phyloP scores from a whole-genome alignment of 2,329 filamentous ascomycete genomes.

The Aspergillus floridensis region DNA sequence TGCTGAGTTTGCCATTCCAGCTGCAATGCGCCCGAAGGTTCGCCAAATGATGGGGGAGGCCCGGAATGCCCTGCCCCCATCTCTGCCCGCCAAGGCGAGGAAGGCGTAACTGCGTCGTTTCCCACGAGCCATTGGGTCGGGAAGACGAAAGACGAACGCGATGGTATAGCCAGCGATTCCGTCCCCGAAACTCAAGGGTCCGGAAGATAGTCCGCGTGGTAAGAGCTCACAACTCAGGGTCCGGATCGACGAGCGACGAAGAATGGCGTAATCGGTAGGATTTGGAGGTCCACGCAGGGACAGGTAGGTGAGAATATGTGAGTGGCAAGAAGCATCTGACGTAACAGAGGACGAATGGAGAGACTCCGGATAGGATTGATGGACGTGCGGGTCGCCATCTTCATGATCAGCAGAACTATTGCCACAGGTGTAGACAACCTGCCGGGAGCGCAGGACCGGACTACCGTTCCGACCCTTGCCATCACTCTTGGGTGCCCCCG shows the following conservation, averaged over 20 bases:
- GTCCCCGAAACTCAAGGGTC: conserved; percentile 59
- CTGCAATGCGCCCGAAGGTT: conserved; percentile 55
- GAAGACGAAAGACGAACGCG: conserved; percentile 58
- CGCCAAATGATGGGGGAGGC: conserved; percentile 52
- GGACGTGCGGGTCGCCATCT: conserved; percentile 37
- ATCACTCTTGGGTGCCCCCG: conserved; percentile 50
- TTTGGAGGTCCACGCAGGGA: conserved; percentile 57
- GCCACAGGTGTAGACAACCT: conserved; percentile 53
- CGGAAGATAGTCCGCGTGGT: conserved; percentile 55
- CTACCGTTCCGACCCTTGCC: conserved; percentile 51
- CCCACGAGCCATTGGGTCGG: conserved; percentile 57
- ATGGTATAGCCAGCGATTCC: conserved; percentile 57
- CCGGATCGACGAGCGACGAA: conserved; percentile 58
- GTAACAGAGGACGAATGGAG: conserved; percentile 41
- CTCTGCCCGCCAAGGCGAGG: conserved; percentile 56
- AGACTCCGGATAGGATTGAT: conserved; percentile 40
- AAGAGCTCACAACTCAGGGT: conserved; percentile 58
- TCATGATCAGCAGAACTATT: conserved; percentile 37
- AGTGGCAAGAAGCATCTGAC: conserved; percentile 51
- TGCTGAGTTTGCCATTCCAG: conserved; percentile 49
- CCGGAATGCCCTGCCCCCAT: conserved; percentile 47
- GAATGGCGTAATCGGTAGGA: conserved; percentile 52
- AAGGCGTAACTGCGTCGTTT: conserved; percentile 57
- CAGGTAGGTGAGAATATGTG: conserved; percentile 57
- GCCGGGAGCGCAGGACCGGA: conserved; percentile 55